Evolutionary conservation across 2,329 filamentous ascomycete genomes (phyloP).

Genomic region (Pestalotiopsis sp.): DNA sequence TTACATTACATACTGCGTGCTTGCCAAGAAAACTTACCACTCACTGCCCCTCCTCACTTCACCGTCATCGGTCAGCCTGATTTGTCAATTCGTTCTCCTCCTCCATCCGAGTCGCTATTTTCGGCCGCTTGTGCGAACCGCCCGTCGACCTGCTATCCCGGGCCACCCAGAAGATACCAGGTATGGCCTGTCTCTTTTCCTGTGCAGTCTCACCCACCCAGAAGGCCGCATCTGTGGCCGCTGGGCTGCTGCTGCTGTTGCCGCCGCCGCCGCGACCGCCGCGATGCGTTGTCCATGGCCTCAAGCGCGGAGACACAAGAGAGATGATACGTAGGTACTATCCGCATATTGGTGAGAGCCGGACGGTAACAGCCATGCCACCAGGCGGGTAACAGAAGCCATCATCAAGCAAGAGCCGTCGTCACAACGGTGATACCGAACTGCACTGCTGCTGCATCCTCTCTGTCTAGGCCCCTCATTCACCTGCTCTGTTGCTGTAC

Average conservation of each 20-base stretch:
- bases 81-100: conserved; percentile 22
- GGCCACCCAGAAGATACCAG: conserved; percentile 18
- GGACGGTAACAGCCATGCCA: too few relatives aligned
- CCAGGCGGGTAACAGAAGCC: background rate
- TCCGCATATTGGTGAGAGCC: too few relatives aligned
- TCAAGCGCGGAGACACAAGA: too few relatives aligned
- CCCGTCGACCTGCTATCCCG: conserved; percentile 19
- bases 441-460: conserved; percentile 15
- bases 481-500: background rate
- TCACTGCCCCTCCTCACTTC: conserved; percentile 17
- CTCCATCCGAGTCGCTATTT: conserved; percentile 18
- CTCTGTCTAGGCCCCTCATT: background rate
- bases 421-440: conserved; percentile 16
- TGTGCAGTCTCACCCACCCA: conserved; percentile 11
- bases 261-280: background rate
- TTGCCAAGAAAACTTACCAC: background rate
- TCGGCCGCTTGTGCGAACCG: conserved; percentile 27
- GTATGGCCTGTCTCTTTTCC: conserved; percentile 15
- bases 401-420: conserved; percentile 21
- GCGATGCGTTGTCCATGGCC: background rate
- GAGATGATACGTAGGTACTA: too few relatives aligned
- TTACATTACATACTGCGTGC: background rate
- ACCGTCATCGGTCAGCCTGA: conserved; percentile 22
- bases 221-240: conserved; percentile 1
- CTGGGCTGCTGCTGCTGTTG: background rate